These are phyloP conservation scores for Leersia perrieri DNA, from an alignment of 176 grass and related monocot species.

Conservation along the genomic window DNA sequence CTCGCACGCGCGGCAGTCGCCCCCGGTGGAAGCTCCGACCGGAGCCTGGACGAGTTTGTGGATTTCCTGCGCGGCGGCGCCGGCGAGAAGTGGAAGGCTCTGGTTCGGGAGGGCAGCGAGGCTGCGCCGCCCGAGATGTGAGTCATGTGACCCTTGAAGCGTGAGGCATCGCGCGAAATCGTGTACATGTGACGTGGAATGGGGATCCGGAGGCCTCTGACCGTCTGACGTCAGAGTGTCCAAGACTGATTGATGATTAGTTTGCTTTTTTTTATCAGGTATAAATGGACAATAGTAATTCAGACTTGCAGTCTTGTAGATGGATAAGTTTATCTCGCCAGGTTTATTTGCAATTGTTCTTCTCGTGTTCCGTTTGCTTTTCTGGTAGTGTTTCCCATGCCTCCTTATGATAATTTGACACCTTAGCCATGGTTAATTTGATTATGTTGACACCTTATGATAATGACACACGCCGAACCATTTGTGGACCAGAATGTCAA, in stretches of 20 bases:
- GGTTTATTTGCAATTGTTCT: too few relatives aligned
- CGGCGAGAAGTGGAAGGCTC: background rate
- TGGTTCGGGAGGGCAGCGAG: conserved; percentile 1
- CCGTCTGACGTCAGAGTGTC: background rate
- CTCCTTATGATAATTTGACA: too few relatives aligned
- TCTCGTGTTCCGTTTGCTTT: too few relatives aligned
- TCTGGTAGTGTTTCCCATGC: too few relatives aligned
- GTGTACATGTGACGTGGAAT: too few relatives aligned
- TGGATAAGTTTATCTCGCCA: too few relatives aligned
- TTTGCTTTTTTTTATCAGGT: background rate
- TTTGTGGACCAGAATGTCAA: too few relatives aligned
- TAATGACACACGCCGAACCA: too few relatives aligned
- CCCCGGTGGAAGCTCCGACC: background rate
- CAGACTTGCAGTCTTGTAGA: too few relatives aligned
- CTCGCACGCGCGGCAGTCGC: background rate
- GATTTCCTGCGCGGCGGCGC: background rate
- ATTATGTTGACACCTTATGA: too few relatives aligned
- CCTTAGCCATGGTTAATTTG: too few relatives aligned
- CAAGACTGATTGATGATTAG: background rate
- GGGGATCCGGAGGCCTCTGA: too few relatives aligned
- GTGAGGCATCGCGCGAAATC: background rate
- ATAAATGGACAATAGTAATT: background rate
- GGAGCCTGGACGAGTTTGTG: conserved; percentile 29
- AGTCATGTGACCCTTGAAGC: background rate
- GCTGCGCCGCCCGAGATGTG: background rate